Evolutionary conservation across 2,329 filamentous ascomycete genomes (phyloP).

Genomic region (Verticillium zaregamsianum): DNA sequence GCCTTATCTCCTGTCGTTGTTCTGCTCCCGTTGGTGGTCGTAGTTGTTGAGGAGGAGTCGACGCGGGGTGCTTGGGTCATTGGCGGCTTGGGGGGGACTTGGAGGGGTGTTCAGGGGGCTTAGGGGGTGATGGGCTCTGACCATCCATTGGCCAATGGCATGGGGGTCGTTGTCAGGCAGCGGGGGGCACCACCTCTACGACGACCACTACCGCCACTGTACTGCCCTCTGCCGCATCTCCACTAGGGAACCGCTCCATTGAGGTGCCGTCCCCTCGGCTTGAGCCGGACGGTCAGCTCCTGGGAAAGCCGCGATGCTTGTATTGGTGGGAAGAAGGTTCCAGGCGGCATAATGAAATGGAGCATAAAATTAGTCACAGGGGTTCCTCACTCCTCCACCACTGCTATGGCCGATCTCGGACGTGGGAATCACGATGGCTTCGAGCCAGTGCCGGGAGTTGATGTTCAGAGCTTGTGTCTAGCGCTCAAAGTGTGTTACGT

Average conservation of each 20-base stretch:
- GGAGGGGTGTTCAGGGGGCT: not conserved
- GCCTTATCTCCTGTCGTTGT: not conserved
- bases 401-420: too few species aligned
- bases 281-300: not conserved
- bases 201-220: not conserved
- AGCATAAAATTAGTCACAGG: not conserved
- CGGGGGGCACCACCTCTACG: not conserved
- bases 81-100: not conserved
- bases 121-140: not conserved
- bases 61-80: not conserved
- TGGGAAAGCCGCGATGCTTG: not conserved
- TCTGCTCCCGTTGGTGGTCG: not conserved
- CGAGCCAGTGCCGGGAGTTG: too few species aligned
- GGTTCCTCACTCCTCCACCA: too few species aligned
- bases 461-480: not conserved
- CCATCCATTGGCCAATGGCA: not conserved
- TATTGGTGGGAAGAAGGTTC: not conserved
- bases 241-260: not conserved
- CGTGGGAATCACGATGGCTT: too few species aligned
- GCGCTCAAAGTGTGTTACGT: not conserved
- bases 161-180: not conserved
- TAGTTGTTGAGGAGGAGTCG: not conserved
- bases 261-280: not conserved
- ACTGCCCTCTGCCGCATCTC: not conserved
- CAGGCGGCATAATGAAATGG: not conserved